These are phyloP conservation scores for Backusella morwellensis DNA, from an alignment of 192 early-diverging fungal species.

Conservation along the genomic window DNA sequence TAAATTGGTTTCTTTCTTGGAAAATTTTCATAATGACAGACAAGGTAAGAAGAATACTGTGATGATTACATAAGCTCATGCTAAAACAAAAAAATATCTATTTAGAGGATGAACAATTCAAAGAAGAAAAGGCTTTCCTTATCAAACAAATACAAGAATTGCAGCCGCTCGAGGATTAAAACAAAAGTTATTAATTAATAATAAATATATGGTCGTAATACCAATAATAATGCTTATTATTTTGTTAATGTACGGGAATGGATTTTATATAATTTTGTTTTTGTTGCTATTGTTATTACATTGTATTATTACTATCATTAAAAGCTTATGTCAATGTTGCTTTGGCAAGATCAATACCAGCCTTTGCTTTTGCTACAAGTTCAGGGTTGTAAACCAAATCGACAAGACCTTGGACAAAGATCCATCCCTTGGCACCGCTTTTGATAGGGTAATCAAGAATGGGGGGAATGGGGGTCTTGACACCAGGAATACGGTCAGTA, in stretches of 20 bases:
- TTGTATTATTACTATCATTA: neutral
- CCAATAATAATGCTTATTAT: neutral
- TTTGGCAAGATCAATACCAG: slow-evolving; percentile 49
- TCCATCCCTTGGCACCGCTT: slow-evolving; percentile 49
- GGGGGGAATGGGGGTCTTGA: slow-evolving; percentile 75
- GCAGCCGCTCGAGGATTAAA: slow-evolving; percentile 26
- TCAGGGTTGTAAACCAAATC: slow-evolving; percentile 50
- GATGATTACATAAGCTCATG: neutral
- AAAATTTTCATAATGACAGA: slow-evolving; percentile 93
- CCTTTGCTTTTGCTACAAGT: slow-evolving; percentile 48
- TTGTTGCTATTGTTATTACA: neutral
- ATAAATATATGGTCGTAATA: neutral
- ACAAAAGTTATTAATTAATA: neutral
- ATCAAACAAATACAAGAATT: slow-evolving; percentile 81
- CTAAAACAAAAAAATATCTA: neutral
- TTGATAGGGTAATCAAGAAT: slow-evolving; percentile 75
- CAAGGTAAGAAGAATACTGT: slow-evolving; percentile 58
- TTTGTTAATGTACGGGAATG: neutral
- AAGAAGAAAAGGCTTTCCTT: slow-evolving; percentile 96
- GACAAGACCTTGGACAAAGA: slow-evolving; percentile 57
- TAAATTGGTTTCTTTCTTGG: slow-evolving; percentile 82
- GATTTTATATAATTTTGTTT: neutral
- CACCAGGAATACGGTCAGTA: slow-evolving; percentile 65
- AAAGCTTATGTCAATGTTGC: slow-evolving; percentile 17
- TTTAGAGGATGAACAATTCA: slow-evolving; percentile 96